A percentile compares a stretch with the other conserved stretches of the same genome.
These are phyloP conservation scores for Microcos paniculata DNA, from an alignment of 345 rosid genomes.

Conservation along the genomic window DNA sequence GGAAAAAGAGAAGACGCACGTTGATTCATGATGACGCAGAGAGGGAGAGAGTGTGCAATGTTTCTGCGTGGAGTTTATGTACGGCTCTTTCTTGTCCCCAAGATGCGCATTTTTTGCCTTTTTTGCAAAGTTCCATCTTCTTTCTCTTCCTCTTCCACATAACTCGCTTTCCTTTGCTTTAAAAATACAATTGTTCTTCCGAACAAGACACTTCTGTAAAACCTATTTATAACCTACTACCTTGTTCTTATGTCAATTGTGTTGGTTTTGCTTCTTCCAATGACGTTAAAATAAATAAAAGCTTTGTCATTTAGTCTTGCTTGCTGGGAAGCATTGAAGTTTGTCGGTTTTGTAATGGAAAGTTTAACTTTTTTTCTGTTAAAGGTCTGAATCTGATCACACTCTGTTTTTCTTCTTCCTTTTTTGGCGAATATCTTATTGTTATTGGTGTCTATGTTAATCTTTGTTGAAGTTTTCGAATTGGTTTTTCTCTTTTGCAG, in stretches of 20 bases:
- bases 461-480: not conserved
- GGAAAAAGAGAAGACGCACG: slow-evolving; percentile 25
- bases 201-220: slow-evolving; percentile 3
- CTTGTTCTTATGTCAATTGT: not conserved
- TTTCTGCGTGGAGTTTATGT: slow-evolving; percentile 19
- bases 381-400: slow-evolving; percentile 23
- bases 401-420: not conserved
- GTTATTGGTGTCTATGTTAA: slow-evolving; percentile 1
- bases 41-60: not conserved
- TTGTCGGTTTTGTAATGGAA: slow-evolving; percentile 21
- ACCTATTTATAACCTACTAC: not conserved
- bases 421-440: not conserved
- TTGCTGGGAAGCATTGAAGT: slow-evolving; percentile 16
- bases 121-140: not conserved
- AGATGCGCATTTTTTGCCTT: slow-evolving; percentile 17
- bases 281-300: not conserved
- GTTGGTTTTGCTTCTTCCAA: slow-evolving; percentile 11
- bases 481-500: slow-evolving; percentile 14
- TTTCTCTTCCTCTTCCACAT: not conserved
- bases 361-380: slow-evolving; percentile 18
- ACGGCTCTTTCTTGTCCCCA: slow-evolving; percentile 16
- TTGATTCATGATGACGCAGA: slow-evolving; percentile 32
- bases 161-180: slow-evolving; percentile 7
- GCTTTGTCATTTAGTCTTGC: slow-evolving; percentile 4
- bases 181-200: slow-evolving; percentile 11